Evolutionary conservation across 192 early-diverging fungal genomes (phyloP), one percentile per base, ranked within the genome.

Genomic region (Dispira simplex): DNA sequence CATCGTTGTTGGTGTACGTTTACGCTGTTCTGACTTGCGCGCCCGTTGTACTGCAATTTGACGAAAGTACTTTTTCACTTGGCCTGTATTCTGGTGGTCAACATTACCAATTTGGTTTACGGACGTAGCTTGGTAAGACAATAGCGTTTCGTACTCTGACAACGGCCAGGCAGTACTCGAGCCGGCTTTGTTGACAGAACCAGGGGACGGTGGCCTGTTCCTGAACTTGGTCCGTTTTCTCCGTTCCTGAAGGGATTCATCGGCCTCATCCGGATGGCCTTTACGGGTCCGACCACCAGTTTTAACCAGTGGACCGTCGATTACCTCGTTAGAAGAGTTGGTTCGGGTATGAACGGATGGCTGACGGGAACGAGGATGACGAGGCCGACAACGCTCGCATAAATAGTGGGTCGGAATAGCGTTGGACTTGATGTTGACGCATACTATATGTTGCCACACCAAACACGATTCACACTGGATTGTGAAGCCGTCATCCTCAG

Each of bases 401-500:
- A 87, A 73, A 64, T 91, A 95, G 45, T 81, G 68, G 63, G 95
- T 91, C 2, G 96, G 92, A 25, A 95, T 80, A 63, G 84, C 83
- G 51, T 79, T 77, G 44, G 79, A 75, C 20, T 72, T 63, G 46
- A 87, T 79, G 13, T 74, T 73, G 13, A 99, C 86, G 68, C 96
- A 99, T 23, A 83, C 79, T 8, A 83, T 84, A 71, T 99, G 96
- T 67, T 99, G 96, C 96, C 96, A 99, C 6, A 93, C 90, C 8
- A 81, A 66, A 68, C 96, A 98, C 54, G 79, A 73, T 55, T 99
- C 96, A 71, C 96, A 99, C 63, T 96, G 91, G 49, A 99, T 90
- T 9, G 96, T 97, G 51, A 86, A 94, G 14, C 96, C 96, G 78
- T 99, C 96, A 77, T 99, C 96, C 63, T 95, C 87, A 49, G 78